A percentile compares a stretch with the other conserved stretches of the same genome.
Evolutionary conservation across 1,284 basidiomycete genomes (phyloP).

Genomic region (Heterobasidion parviporum): DNA sequence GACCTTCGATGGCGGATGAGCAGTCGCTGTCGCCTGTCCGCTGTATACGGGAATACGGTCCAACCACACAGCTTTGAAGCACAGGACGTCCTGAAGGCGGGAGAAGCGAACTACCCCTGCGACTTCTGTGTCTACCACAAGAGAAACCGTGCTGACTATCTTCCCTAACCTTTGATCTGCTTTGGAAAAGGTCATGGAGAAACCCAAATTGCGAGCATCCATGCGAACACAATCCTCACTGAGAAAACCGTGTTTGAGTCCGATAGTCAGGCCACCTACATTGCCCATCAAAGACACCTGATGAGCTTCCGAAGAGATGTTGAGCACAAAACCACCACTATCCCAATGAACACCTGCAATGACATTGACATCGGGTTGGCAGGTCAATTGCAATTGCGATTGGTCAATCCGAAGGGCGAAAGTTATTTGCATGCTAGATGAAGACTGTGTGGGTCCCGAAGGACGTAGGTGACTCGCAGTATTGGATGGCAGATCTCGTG

Average conservation of each 20-base stretch:
- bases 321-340: slow-evolving; percentile 82
- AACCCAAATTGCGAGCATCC: slow-evolving; percentile 67
- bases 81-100: slow-evolving; percentile 77
- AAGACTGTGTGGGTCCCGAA: slow-evolving; percentile 10
- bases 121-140: slow-evolving; percentile 71
- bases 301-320: slow-evolving; percentile 62
- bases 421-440: slow-evolving; percentile 58
- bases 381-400: slow-evolving; percentile 78
- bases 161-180: slow-evolving; percentile 27
- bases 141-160: slow-evolving; percentile 51
- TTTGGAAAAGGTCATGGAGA: slow-evolving; percentile 61
- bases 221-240: slow-evolving; percentile 73
- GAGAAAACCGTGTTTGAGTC: slow-evolving; percentile 74
- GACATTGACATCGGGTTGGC: slow-evolving; percentile 84
- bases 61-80: slow-evolving; percentile 87
- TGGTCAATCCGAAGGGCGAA: slow-evolving; percentile 86
- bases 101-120: slow-evolving; percentile 69
- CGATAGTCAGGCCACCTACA: slow-evolving; percentile 70
- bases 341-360: slow-evolving; percentile 83
- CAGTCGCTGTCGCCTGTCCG: slow-evolving; percentile 21
- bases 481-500: slow-evolving; percentile 9
- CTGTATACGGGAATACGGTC: slow-evolving; percentile 74
- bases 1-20: slow-evolving; percentile 14
- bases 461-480: background rate
- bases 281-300: slow-evolving; percentile 69